Percentiles rank a stretch among this genome's conserved stretches.
Conservation (phyloP, 306 rosid species). For the Sicyos baderoa region DNA sequence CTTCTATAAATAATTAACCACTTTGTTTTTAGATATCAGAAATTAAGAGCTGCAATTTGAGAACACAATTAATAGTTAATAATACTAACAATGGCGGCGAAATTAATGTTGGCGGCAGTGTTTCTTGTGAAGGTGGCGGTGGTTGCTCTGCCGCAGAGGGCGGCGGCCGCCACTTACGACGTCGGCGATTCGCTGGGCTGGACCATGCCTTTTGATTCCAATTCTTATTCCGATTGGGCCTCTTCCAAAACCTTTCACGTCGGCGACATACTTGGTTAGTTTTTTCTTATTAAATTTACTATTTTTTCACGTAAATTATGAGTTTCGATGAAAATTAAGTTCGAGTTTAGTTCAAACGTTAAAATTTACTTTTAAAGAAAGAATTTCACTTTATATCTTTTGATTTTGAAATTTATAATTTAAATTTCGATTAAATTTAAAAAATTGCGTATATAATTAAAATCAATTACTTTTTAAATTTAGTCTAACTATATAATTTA, state of each 20-base stretch:
- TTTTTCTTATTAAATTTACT: too few species aligned
- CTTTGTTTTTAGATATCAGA: neutral
- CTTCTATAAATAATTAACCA: neutral
- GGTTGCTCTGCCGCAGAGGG: neutral
- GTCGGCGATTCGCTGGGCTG: conserved; percentile 62
- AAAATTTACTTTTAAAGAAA: too few species aligned
- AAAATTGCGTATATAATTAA: too few species aligned
- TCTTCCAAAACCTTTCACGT: conserved; percentile 31
- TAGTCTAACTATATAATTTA: too few species aligned
- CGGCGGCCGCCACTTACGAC: conserved; percentile 30
- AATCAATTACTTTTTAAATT: too few species aligned
- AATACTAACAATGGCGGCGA: neutral
- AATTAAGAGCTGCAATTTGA: neutral
- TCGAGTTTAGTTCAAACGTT: too few species aligned
- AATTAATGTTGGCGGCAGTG: neutral
- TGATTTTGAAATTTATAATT: too few species aligned
- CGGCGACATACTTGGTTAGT: conserved; percentile 33
- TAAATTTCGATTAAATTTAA: too few species aligned
- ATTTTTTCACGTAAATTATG: too few species aligned
- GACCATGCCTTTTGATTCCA: conserved; percentile 32
- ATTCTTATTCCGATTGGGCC: conserved; percentile 50
- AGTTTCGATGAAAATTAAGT: too few species aligned
- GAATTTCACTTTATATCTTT: too few species aligned
- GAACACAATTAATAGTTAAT: neutral
- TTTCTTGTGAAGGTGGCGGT: neutral